Conservation (phyloP, 257 asterid species). For the Forsythia viridissima region DNA sequence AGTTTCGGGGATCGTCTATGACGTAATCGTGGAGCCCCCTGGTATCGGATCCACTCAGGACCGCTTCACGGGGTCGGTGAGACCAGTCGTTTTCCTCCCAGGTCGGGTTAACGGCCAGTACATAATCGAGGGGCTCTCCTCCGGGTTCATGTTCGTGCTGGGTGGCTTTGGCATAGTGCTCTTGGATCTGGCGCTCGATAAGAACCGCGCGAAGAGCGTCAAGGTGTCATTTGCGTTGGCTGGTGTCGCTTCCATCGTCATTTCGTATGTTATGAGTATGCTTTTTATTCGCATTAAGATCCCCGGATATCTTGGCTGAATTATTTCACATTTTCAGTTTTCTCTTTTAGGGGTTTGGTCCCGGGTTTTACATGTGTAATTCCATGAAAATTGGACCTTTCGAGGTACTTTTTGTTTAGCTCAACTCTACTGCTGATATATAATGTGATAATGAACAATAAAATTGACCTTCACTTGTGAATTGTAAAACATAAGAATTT, state of each 20-base stretch:
- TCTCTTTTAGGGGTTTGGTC: neutral
- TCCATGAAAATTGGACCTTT: no score
- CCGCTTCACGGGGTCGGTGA: conserved; percentile 68
- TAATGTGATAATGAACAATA: no score
- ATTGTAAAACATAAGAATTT: no score
- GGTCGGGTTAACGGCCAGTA: conserved; percentile 97
- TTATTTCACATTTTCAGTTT: neutral
- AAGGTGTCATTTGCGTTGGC: conserved; percentile 69
- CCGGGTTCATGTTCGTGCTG: conserved; percentile 92
- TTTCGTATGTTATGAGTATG: conserved; percentile 2
- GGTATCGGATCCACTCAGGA: conserved; percentile 96
- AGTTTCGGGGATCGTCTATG: conserved; percentile 88
- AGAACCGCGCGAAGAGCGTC: conserved; percentile 75
- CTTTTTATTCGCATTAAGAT: neutral
- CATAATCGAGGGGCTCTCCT: conserved; percentile 85
- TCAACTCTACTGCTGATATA: no score
- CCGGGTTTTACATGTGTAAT: no score
- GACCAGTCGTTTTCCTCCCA: conserved; percentile 78
- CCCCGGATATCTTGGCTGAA: neutral
- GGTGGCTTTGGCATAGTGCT: conserved; percentile 88
- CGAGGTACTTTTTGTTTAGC: no score
- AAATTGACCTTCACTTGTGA: no score
- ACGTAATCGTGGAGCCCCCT: conserved; percentile 93
- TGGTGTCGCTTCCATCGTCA: neutral
- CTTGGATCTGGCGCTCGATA: conserved; percentile 82